Evolutionary conservation across 805 yeast species (phyloP), one percentile per base, ranked within the genome.

Genomic region (Candida piceae): DNA sequence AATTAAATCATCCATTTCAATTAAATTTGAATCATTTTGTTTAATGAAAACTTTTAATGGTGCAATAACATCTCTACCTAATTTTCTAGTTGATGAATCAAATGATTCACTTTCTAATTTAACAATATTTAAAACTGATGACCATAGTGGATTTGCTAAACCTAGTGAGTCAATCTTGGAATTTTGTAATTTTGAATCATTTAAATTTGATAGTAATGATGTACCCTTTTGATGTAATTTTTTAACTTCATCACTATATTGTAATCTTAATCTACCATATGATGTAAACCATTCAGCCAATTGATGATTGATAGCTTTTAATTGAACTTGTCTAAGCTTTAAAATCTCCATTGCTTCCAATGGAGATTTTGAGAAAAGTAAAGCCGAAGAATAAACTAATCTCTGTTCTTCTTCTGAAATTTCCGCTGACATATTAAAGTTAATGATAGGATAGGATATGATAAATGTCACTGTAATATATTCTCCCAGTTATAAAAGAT

Each of bases 271-370:
- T 22, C 71, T 63, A 28, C 74, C 66, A 38, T 78, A 65, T 18
- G 72, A 77, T 27, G 73, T 69, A 38, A 84, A 66, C 69, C 85
- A 73, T 29, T 66, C 69, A 26, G 84, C 77, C 44, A 84, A 67
- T 34, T 75, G 79, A 39, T 72, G 73, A 50, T 81, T 81, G 34
- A 78, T 61, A 31, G 67, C 50, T 48, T 72, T 71, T 31, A 79
- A 76, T 46, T 72, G 75, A 23, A 69, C 61, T 27, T 76, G 63
- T 42, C 88, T 71, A 35, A 78, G 69, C 34, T 77, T 64, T 20
- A 82, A 65, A 22, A 75, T 66, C 49, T 76, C 83, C 43, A 77
- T 70, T 16, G 84, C 78, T 47, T 73, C 79, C 19, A 64, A 62
- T 11, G 87, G 85, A 26, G 69, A 53, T 46, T 74, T 69, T 16